These are phyloP conservation scores for Diaporthe sp. DNA, from an alignment of 2,329 filamentous ascomycete species.

Conservation along the genomic window DNA sequence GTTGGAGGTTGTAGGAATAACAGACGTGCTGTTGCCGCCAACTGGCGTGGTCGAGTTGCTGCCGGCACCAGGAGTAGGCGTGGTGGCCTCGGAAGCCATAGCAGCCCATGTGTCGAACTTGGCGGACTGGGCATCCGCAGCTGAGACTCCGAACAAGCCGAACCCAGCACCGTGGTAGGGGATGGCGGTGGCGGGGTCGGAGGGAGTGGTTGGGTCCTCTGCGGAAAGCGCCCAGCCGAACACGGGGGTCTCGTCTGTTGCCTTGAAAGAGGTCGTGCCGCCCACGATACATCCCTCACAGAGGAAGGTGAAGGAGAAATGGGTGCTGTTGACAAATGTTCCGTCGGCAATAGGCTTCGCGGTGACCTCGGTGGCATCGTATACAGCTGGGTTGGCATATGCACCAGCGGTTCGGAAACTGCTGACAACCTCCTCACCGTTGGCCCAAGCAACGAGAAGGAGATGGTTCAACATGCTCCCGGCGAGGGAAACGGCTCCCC, in stretches of 20 bases:
- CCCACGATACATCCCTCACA: conserved; percentile 56
- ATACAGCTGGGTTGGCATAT: conserved; percentile 57
- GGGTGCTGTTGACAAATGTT: conserved; percentile 61
- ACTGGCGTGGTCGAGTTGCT: conserved; percentile 36
- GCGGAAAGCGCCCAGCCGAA: conserved; percentile 58
- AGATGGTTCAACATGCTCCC: conserved; percentile 59
- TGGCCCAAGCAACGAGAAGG: conserved; percentile 60
- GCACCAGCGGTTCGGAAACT: conserved; percentile 45
- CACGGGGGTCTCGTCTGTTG: conserved; percentile 46
- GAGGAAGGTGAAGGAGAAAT: conserved; percentile 64
- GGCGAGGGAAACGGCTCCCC: conserved; percentile 61
- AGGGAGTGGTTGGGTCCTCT: conserved; percentile 50
- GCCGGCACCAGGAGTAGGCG: conserved; percentile 32
- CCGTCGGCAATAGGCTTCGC: conserved; percentile 59
- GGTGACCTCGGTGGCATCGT: conserved; percentile 53
- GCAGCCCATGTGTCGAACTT: conserved; percentile 48
- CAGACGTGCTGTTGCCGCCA: conserved; percentile 44
- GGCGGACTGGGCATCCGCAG: conserved; percentile 51
- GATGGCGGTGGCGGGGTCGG: conserved; percentile 51
- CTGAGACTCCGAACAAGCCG: conserved; percentile 51
- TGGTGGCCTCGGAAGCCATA: conserved; percentile 25
- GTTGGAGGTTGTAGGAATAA: conserved; percentile 47
- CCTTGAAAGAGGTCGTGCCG: conserved; percentile 47
- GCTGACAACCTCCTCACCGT: conserved; percentile 52
- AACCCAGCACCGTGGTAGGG: conserved; percentile 58